Conservation (phyloP, 345 rosid species). For the Arabidopsis arenosa region DNA sequence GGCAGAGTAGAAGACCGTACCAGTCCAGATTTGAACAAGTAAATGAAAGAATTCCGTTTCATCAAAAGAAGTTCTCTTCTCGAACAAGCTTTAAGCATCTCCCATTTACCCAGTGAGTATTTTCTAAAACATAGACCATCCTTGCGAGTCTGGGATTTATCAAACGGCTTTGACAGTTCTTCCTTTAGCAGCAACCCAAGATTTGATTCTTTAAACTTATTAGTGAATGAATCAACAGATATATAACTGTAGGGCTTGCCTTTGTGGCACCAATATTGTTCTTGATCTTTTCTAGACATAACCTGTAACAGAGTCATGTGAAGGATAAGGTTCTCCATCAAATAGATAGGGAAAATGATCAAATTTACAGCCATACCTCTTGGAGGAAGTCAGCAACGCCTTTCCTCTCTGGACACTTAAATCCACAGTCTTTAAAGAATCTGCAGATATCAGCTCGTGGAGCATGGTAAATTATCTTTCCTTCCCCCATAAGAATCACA, state of each 20-base stretch:
- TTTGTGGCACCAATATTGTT: constrained; percentile 52
- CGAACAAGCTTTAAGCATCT: constrained; percentile 57
- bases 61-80: constrained; percentile 58
- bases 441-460: constrained; percentile 50
- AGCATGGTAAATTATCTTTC: constrained; percentile 59
- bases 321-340: constrained; percentile 1
- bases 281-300: constrained; percentile 63
- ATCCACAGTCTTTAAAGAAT: constrained; percentile 61
- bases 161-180: constrained; percentile 45
- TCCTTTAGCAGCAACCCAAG: constrained; percentile 41
- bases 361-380: constrained; percentile 45
- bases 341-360: not conserved
- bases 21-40: constrained; percentile 51
- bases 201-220: constrained; percentile 48
- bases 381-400: constrained; percentile 63
- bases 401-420: constrained; percentile 62
- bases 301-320: constrained; percentile 44
- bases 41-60: constrained; percentile 51
- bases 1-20: constrained; percentile 17
- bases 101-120: constrained; percentile 50
- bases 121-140: constrained; percentile 46
- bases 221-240: constrained; percentile 48
- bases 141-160: constrained; percentile 39
- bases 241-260: constrained; percentile 49
- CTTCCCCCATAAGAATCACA: constrained; percentile 61